phyloP scores from a whole-genome alignment of 108 stramenopile genomes.

The Aureococcus anophagefferens region DNA sequence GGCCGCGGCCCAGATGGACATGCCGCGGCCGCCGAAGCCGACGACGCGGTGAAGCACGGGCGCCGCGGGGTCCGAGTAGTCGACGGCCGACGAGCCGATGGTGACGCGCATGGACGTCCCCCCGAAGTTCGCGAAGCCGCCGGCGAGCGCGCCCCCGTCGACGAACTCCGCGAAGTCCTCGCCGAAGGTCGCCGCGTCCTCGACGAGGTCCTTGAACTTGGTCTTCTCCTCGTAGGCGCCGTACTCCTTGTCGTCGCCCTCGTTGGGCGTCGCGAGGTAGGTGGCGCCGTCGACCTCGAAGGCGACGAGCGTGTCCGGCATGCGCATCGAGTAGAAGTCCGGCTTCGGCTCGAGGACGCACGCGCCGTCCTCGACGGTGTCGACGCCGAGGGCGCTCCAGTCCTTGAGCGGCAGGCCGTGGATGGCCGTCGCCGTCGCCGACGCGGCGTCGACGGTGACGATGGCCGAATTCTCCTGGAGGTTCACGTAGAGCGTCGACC shows the following conservation, averaged over 20 bases:
- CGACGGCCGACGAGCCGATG: constrained; percentile 29
- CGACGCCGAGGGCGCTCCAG: constrained; percentile 20
- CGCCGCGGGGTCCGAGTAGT: constrained; percentile 33
- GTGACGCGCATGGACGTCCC: constrained; percentile 23
- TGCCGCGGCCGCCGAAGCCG: no score
- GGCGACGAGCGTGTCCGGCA: constrained; percentile 34
- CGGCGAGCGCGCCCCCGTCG: constrained; percentile 31
- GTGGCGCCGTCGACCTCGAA: constrained; percentile 28
- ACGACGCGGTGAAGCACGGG: constrained; percentile 27
- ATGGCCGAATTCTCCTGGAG: constrained; percentile 48
- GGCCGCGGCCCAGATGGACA: not conserved
- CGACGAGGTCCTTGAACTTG: constrained; percentile 31
- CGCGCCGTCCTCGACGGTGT: constrained; percentile 42
- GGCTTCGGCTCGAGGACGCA: constrained; percentile 5
- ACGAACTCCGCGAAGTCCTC: constrained; percentile 18
- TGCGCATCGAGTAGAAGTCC: constrained; percentile 18
- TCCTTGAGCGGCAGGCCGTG: constrained; percentile 35
- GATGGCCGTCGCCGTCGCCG: constrained; percentile 20
- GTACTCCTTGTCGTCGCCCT: constrained; percentile 37
- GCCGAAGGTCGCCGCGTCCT: constrained; percentile 26
- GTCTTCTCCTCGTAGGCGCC: constrained; percentile 38
- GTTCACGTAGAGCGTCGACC: constrained; percentile 5
- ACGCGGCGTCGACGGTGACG: constrained; percentile 29
- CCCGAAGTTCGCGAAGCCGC: not conserved
- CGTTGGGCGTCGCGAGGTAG: constrained; percentile 42